Conservation (phyloP, 2,329 filamentous ascomycete genomes). For the Penicillium sp. region DNA sequence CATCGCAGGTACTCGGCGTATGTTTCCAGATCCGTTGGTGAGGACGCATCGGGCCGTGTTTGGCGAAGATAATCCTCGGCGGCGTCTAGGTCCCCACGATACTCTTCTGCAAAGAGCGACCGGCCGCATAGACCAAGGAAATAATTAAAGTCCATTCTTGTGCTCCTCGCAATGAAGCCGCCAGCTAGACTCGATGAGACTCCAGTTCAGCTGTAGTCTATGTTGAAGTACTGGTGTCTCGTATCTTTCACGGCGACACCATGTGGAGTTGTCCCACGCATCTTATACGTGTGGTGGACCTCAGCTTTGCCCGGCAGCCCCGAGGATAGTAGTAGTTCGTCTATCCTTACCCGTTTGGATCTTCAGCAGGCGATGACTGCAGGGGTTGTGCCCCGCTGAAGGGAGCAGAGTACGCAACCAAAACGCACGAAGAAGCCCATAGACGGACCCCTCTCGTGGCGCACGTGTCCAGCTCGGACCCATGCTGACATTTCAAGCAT, state of each 20-base stretch:
- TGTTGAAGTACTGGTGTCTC: no score
- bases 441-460: no score
- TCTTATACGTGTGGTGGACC: not conserved
- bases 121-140: conserved; percentile 13
- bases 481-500: no score
- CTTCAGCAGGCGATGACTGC: not conserved
- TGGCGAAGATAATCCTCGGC: conserved; percentile 13
- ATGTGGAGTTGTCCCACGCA: no score
- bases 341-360: conserved; percentile 12
- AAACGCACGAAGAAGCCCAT: no score
- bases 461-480: no score
- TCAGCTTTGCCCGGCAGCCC: not conserved
- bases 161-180: no score
- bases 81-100: conserved; percentile 16
- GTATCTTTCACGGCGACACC: no score
- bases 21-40: conserved; percentile 1
- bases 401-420: not conserved
- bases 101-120: conserved; percentile 19
- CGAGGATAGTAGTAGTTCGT: conserved; percentile 3
- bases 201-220: no score
- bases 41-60: not conserved
- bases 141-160: conserved; percentile 12
- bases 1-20: conserved; percentile 17
- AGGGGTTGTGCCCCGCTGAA: conserved; percentile 1
- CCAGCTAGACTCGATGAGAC: no score